These are phyloP conservation scores for Phaeosphaeria sp. DNA, from an alignment of 2,329 filamentous ascomycete species.

Conservation along the genomic window DNA sequence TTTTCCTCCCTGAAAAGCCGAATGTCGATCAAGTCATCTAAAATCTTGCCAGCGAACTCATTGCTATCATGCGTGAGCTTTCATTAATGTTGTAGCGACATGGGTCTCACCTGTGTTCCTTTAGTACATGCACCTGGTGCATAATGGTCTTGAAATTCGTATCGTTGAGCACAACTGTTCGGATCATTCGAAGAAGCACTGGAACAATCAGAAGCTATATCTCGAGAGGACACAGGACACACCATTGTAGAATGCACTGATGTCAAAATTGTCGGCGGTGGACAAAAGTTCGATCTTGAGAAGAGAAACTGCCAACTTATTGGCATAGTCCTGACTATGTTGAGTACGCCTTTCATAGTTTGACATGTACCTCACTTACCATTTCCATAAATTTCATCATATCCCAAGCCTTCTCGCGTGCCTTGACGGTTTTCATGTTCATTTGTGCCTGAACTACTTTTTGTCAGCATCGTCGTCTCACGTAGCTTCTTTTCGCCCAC, in stretches of 20 bases:
- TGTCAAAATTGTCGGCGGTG: constrained; percentile 44
- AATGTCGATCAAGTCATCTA: constrained; percentile 70
- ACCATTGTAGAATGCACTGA: constrained; percentile 52
- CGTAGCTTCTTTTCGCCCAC: constrained; percentile 26
- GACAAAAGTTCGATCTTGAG: constrained; percentile 72
- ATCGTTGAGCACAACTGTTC: constrained; percentile 65
- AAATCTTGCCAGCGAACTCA: constrained; percentile 51
- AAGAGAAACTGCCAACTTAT: constrained; percentile 70
- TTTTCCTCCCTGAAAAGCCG: constrained; percentile 60
- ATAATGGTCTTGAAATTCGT: constrained; percentile 70
- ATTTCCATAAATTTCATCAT: constrained; percentile 68
- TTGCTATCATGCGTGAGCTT: constrained; percentile 34
- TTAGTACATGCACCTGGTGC: constrained; percentile 71
- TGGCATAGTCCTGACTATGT: constrained; percentile 59
- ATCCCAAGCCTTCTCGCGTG: constrained; percentile 60
- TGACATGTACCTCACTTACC: constrained; percentile 16
- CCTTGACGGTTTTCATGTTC: constrained; percentile 53
- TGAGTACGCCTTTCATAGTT: not conserved
- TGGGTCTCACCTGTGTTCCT: constrained; percentile 44
- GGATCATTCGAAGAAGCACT: constrained; percentile 68
- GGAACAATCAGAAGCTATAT: constrained; percentile 7
- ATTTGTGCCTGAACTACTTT: constrained; percentile 62
- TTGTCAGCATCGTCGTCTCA: constrained; percentile 10
- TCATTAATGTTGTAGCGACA: not conserved
- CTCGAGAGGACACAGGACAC: constrained; percentile 2